These are phyloP conservation scores for Aureobasidium sp. DNA, from an alignment of 2,329 filamentous ascomycete species.

Conservation along the genomic window DNA sequence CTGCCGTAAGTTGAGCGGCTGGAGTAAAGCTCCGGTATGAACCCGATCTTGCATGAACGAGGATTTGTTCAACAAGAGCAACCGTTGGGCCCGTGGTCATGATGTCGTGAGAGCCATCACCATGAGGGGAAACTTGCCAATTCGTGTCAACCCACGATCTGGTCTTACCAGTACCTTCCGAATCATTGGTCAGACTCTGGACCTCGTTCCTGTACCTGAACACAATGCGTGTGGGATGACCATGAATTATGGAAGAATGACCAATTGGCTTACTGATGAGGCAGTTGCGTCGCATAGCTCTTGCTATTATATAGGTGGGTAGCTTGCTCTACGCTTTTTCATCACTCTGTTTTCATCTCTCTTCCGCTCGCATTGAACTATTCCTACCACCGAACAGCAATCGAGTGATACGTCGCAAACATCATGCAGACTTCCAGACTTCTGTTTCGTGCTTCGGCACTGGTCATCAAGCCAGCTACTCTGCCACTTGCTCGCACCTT, in stretches of 20 bases:
- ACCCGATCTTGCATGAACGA: not conserved
- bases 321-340: not conserved
- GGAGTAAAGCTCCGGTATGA: not conserved
- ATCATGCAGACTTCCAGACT: constrained; percentile 7
- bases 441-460: not conserved
- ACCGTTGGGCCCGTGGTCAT: not conserved
- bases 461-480: not conserved
- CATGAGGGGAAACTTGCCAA: not conserved
- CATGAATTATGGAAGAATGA: not conserved
- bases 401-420: not conserved
- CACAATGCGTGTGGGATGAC: not conserved
- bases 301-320: not conserved
- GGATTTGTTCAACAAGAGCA: not conserved
- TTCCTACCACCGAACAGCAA: not conserved
- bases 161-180: not conserved
- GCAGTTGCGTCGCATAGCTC: not conserved
- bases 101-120: constrained; percentile 1
- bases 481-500: not conserved
- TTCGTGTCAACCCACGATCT: not conserved
- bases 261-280: not conserved
- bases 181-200: not conserved
- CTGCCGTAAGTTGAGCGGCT: not conserved
- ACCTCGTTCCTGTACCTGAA: not conserved
- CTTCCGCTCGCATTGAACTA: not conserved
- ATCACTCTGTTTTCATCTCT: not conserved